phyloP scores from a whole-genome alignment of 164 flowering plant species.

The Chimonanthus salicifolius region DNA sequence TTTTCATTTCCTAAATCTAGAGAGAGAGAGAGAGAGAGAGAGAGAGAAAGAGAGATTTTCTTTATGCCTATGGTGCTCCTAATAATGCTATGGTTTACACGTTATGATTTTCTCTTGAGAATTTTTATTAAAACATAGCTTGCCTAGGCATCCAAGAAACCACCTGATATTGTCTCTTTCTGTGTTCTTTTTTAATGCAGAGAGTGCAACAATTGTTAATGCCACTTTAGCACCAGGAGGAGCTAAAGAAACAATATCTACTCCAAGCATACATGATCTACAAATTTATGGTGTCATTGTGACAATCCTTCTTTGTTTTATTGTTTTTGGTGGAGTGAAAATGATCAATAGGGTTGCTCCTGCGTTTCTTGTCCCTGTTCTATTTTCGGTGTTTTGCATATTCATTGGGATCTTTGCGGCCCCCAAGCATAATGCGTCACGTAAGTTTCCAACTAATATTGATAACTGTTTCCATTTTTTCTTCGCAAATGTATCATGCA shows the following conservation, averaged over 20 bases:
- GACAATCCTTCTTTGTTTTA: conserved; percentile 83
- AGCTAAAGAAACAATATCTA: conserved; percentile 38
- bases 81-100: neutral
- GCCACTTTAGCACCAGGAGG: conserved; percentile 36
- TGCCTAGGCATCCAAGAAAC: neutral
- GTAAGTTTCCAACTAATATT: conserved; percentile 32
- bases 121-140: neutral
- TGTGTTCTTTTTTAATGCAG: conserved; percentile 34
- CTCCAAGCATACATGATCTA: conserved; percentile 84
- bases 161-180: neutral
- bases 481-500: neutral
- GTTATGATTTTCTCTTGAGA: neutral
- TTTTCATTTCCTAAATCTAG: too few relatives aligned
- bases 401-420: conserved; percentile 67
- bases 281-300: conserved; percentile 95
- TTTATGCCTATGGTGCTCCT: conserved; percentile 1
- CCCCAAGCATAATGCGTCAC: conserved; percentile 49
- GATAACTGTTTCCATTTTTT: neutral
- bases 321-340: conserved; percentile 98
- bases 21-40: too few relatives aligned
- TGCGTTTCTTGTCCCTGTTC: conserved; percentile 87
- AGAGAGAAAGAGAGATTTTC: too few relatives aligned
- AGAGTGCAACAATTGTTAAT: conserved; percentile 66
- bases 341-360: conserved; percentile 98
- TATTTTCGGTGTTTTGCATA: conserved; percentile 84